These are phyloP conservation scores for Trichomonas tenax DNA, from an alignment of 208 protist species.

Conservation along the genomic window DNA sequence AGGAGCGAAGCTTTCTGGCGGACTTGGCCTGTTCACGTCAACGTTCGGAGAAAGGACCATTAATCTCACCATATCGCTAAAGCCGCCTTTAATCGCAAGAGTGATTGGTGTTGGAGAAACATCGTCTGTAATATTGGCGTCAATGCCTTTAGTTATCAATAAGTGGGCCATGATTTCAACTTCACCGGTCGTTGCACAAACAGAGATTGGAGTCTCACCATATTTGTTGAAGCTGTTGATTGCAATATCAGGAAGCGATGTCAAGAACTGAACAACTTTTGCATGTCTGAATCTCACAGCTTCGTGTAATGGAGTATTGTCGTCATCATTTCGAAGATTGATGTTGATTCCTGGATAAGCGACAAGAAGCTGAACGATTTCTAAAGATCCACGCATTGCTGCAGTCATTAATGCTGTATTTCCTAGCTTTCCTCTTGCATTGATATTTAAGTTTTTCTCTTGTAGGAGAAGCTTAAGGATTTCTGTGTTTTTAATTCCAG, in stretches of 20 bases:
- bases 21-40: background rate
- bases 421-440: background rate
- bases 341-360: background rate
- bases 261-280: background rate
- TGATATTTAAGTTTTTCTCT: background rate
- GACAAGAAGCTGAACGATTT: background rate
- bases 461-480: background rate
- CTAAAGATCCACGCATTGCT: background rate
- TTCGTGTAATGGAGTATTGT: background rate
- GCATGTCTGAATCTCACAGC: background rate
- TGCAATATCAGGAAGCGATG: background rate
- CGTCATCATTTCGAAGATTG: background rate
- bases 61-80: background rate
- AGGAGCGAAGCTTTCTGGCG: background rate
- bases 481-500: background rate
- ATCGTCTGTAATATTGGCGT: background rate
- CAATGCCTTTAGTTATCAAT: background rate
- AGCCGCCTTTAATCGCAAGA: background rate
- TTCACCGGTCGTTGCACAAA: background rate
- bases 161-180: background rate
- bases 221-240: background rate
- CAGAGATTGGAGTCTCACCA: background rate
- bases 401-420: background rate
- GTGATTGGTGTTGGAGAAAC: background rate
- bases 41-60: background rate